Conservation (phyloP, 1,139 yeast species). For the Komagataea norvegica region DNA sequence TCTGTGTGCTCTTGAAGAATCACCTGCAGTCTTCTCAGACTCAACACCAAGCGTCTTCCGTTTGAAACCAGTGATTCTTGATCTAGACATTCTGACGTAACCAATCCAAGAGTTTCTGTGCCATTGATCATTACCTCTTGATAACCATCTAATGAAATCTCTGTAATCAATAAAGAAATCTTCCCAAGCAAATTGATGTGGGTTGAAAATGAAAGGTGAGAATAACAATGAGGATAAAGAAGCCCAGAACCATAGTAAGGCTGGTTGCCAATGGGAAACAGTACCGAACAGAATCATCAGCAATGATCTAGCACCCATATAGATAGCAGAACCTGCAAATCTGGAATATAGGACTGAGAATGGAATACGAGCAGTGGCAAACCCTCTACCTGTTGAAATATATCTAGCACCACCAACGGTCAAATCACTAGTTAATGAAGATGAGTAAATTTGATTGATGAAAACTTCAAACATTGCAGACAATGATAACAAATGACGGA, state of each 20-base stretch:
- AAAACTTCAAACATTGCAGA: slow-evolving; percentile 98
- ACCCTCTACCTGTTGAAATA: slow-evolving; percentile 98
- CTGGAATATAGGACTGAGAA: slow-evolving; percentile 93
- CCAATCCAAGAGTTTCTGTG: slow-evolving; percentile 99
- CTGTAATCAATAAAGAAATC: slow-evolving; percentile 98
- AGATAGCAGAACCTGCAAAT: slow-evolving; percentile 95
- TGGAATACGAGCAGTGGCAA: slow-evolving; percentile 97
- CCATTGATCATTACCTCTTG: slow-evolving; percentile 98
- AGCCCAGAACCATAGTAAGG: slow-evolving; percentile 98
- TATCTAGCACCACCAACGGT: slow-evolving; percentile 99
- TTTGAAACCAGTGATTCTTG: slow-evolving; percentile 97
- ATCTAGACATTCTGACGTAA: slow-evolving; percentile 89
- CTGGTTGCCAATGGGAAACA: slow-evolving; percentile 94
- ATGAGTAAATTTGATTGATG: slow-evolving; percentile 95
- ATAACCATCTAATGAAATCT: slow-evolving; percentile 96
- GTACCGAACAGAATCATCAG: slow-evolving; percentile 89
- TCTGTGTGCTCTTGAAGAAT: slow-evolving; percentile 91
- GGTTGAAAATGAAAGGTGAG: slow-evolving; percentile 94
- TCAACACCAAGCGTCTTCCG: slow-evolving; percentile 81
- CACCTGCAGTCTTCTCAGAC: slow-evolving; percentile 93
- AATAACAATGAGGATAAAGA: slow-evolving; percentile 84
- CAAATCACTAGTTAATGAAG: slow-evolving; percentile 85
- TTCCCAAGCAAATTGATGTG: slow-evolving; percentile 98
- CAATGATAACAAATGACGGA: slow-evolving; percentile 81
- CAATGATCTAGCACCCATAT: slow-evolving; percentile 91